Percentiles rank a stretch among this genome's conserved stretches.
These are phyloP conservation scores for Aureobasidium vineae DNA, from an alignment of 2,329 filamentous ascomycete species.

Conservation along the genomic window DNA sequence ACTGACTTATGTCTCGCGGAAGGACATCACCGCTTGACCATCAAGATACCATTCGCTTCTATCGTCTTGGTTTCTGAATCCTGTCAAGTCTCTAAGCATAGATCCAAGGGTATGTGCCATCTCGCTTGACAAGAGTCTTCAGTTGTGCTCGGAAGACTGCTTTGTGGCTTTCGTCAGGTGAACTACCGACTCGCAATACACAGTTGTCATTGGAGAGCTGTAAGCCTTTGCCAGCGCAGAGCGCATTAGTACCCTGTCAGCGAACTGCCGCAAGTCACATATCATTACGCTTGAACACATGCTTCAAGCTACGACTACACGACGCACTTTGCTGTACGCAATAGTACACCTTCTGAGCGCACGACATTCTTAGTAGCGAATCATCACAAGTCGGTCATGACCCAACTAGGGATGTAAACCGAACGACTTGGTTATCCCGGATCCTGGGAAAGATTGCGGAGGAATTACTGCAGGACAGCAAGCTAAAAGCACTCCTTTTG, in stretches of 20 bases:
- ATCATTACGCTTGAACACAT: not conserved
- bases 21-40: not conserved
- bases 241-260: not conserved
- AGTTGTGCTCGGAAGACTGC: not conserved
- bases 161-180: not conserved
- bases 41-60: not conserved
- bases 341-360: not conserved
- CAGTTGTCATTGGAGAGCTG: not conserved
- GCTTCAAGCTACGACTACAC: not conserved
- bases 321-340: not conserved
- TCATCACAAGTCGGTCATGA: not conserved
- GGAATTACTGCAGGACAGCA: not conserved
- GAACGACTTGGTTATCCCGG: not conserved
- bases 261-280: not conserved
- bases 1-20: not conserved
- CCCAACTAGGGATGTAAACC: not conserved
- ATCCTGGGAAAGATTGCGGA: not conserved
- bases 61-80: not conserved
- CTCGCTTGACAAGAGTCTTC: not conserved
- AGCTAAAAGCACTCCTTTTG: not conserved
- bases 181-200: not conserved
- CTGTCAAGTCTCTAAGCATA: not conserved
- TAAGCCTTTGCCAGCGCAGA: constrained; percentile 17
- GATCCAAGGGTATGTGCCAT: not conserved
- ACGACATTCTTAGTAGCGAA: constrained; percentile 1